Conservation (phyloP, 108 stramenopile genomes). For the Aurantiochytrium sp. region DNA sequence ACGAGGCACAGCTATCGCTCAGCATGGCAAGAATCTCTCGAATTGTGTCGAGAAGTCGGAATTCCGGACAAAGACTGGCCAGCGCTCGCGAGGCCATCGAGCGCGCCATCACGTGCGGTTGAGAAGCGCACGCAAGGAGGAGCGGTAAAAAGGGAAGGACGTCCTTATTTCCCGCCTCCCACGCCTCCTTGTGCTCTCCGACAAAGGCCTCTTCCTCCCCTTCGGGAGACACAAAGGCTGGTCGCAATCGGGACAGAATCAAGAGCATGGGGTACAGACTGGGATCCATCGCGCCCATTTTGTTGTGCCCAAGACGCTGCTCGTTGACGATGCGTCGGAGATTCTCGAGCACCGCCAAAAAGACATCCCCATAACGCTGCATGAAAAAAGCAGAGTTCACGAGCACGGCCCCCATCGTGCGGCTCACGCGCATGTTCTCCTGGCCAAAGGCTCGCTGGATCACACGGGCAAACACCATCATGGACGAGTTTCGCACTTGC, state of each 20-base stretch:
- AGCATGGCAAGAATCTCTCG: neutral
- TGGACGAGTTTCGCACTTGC: slow-evolving; percentile 17
- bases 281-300: neutral
- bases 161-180: neutral
- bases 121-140: neutral
- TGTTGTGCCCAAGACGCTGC: neutral
- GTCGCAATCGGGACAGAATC: neutral
- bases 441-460: neutral
- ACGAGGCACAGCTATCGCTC: neutral
- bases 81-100: neutral
- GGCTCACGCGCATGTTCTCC: neutral
- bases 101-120: neutral
- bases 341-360: neutral
- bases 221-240: neutral
- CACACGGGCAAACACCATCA: neutral
- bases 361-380: neutral
- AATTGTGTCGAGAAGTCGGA: neutral
- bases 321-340: neutral
- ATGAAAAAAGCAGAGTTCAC: neutral
- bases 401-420: neutral
- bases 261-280: neutral
- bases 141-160: neutral
- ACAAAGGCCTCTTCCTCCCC: neutral
- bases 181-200: neutral
- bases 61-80: neutral